These are phyloP conservation scores for Sclerotinia borealis DNA, from an alignment of 2,329 filamentous ascomycete species.

Conservation along the genomic window DNA sequence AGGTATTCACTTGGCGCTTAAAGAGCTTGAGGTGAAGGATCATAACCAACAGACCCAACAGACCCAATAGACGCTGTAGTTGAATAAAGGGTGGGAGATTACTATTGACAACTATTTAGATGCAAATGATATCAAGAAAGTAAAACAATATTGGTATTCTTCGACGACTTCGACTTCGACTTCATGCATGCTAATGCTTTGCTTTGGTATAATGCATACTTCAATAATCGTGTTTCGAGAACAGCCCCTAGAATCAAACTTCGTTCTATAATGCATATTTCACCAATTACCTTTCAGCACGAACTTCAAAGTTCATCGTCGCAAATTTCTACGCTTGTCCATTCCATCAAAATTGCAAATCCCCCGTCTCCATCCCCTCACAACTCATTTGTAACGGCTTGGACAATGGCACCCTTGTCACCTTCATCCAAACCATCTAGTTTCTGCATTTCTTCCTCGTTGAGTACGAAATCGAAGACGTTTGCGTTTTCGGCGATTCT, in stretches of 20 bases:
- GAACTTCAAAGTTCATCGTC: neutral
- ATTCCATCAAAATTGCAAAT: neutral
- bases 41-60: neutral
- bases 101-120: neutral
- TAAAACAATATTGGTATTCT: neutral
- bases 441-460: slow-evolving; percentile 48
- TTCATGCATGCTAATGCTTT: neutral
- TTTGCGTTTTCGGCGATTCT: slow-evolving; percentile 56
- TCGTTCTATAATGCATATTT: neutral
- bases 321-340: neutral
- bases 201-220: neutral
- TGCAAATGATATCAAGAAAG: too few species aligned
- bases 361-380: neutral
- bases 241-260: neutral
- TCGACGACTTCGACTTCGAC: too few species aligned
- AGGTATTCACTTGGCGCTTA: neutral
- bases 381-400: slow-evolving; percentile 25
- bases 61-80: neutral
- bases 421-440: slow-evolving; percentile 48
- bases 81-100: neutral
- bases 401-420: slow-evolving; percentile 35
- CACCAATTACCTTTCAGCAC: too few species aligned
- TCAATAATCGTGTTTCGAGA: neutral
- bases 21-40: neutral
- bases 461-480: slow-evolving; percentile 50